These are phyloP conservation scores for Tylopilus intermedius DNA, from an alignment of 768 basidiomycete species.

Conservation along the genomic window DNA sequence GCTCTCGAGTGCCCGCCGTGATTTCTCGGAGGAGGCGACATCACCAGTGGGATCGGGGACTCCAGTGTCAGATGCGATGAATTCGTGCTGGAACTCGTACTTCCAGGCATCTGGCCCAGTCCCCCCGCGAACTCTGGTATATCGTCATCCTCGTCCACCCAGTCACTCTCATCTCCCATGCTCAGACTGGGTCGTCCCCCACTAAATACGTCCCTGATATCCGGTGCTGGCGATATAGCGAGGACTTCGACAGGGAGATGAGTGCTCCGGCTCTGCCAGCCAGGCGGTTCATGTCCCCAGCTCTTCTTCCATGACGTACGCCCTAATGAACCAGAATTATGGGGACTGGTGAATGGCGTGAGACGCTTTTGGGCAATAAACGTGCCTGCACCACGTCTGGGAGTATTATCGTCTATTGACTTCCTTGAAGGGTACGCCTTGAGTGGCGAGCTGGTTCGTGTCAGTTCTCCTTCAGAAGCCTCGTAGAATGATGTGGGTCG, in stretches of 20 bases:
- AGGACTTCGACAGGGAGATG: slow-evolving; percentile 75
- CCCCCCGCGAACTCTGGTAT: slow-evolving; percentile 68
- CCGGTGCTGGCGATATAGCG: slow-evolving; percentile 50
- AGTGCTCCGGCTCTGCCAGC: slow-evolving; percentile 66
- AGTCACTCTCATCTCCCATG: slow-evolving; percentile 76
- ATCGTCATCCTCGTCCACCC: slow-evolving; percentile 87
- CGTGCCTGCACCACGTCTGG: slow-evolving; percentile 44
- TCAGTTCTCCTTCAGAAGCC: slow-evolving; percentile 60
- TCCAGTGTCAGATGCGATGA: slow-evolving; percentile 30
- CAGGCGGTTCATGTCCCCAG: slow-evolving; percentile 84
- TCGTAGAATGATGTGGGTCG: slow-evolving; percentile 77
- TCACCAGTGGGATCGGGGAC: slow-evolving; percentile 37
- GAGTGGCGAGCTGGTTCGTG: slow-evolving; percentile 62
- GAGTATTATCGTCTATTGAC: slow-evolving; percentile 44
- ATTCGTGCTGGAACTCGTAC: slow-evolving; percentile 24
- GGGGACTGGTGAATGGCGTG: slow-evolving; percentile 65
- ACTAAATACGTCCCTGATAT: slow-evolving; percentile 76
- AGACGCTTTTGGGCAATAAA: slow-evolving; percentile 81
- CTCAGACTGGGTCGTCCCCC: slow-evolving; percentile 50
- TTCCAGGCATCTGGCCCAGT: slow-evolving; percentile 53
- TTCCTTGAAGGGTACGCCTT: slow-evolving; percentile 44
- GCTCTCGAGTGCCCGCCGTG: slow-evolving; percentile 38
- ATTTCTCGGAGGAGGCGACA: slow-evolving; percentile 48
- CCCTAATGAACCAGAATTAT: slow-evolving; percentile 43
- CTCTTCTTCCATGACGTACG: slow-evolving; percentile 85